Evolutionary conservation across 768 basidiomycete species (phyloP), one percentile per base, ranked within the genome.

Genomic region (Mycena kentingensis): DNA sequence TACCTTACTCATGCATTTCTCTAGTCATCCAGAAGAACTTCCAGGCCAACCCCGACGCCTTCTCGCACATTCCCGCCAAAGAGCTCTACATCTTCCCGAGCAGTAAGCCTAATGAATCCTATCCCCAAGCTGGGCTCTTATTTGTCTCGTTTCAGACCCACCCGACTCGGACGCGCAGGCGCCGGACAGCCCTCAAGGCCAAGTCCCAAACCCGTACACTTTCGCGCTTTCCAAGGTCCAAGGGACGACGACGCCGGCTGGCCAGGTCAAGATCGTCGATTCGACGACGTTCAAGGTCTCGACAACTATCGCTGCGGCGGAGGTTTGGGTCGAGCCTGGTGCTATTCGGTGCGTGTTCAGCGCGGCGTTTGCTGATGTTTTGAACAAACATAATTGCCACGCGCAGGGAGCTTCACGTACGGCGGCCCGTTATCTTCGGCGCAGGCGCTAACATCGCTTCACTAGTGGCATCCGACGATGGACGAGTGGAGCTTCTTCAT

Each of bases 391-490:
- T 39, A 11, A 34, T 13, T 59, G 13, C 45, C 21, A 50, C 19
- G 3, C 26, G 26, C 58, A 79, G 81, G 51, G 83, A 83, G 59
- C 72, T 84, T 52, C 83, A 85, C 65, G 80, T 80, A 65, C 58
- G 75, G 62, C 31, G 31, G 8, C 8, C 31, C 16, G 31, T 26
- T 36, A 13, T 19, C 10, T 21, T 54, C 10, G 29, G 10, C 5
- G 19, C 8, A 2, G 13, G 19, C 32, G 21, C 24, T 19, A 38
- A 21, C 41, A 41, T 35, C 3, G 5, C 54, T 29, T 49, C 54
- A 13, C 6, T 51, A 85, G 84, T 87, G 86, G 86, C 86, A 87
- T 57, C 85, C 86, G 6, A 82, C 80, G 11, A 72, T 82, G 60
- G 81, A 84, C 52, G 84, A 85, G 67, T 86, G 84, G 84, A 74